Conservation (phyloP, 225 moss, liverwort and hornwort species). For the Marchantia polymorpha region DNA sequence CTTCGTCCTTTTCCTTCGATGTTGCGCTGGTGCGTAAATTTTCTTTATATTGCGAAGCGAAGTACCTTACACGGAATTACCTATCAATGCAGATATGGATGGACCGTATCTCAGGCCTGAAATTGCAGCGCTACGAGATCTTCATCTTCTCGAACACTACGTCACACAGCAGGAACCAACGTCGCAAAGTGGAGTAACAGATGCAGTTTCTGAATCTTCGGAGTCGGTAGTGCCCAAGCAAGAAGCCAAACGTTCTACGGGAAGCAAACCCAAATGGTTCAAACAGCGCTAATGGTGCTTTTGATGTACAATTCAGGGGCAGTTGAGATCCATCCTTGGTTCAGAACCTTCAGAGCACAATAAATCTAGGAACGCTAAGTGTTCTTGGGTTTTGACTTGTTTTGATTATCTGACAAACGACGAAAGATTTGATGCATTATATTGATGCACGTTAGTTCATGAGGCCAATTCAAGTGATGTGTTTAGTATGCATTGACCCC, state of each 20-base stretch:
- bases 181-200: conserved; percentile 33
- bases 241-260: conserved; percentile 34
- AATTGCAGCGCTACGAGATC: conserved; percentile 77
- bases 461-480: not conserved
- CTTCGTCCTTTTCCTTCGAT: not conserved
- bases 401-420: not conserved
- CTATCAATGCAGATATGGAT: conserved; percentile 35
- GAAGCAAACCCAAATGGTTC: conserved; percentile 78
- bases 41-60: not conserved
- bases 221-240: conserved; percentile 16
- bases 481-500: not conserved
- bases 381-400: not conserved
- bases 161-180: conserved; percentile 45
- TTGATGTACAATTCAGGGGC: not conserved
- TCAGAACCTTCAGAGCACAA: not conserved
- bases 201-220: conserved; percentile 7
- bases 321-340: not conserved
- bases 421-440: not conserved
- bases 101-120: conserved; percentile 77
- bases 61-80: not conserved
- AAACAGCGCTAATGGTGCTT: conserved; percentile 37
- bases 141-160: conserved; percentile 57
- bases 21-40: not conserved
- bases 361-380: not conserved
- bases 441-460: not conserved